Percentiles rank a stretch among this genome's conserved stretches.
Conservation (phyloP, 192 early-diverging fungal genomes). For the Thamnidium elegans region DNA sequence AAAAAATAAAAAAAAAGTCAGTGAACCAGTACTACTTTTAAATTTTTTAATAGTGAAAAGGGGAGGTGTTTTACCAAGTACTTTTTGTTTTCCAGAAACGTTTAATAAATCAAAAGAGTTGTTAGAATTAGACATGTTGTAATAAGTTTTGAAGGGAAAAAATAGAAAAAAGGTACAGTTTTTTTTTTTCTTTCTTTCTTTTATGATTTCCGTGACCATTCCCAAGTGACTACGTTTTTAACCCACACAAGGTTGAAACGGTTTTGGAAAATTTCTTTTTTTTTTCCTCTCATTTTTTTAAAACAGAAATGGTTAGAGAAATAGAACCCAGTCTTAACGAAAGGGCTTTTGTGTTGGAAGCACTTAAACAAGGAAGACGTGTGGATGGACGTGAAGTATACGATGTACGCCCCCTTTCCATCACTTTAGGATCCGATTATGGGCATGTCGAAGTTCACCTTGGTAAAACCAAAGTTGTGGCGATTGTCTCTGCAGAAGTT, state of each 20-base stretch:
- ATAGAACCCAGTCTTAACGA: conserved; percentile 54
- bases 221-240: not conserved
- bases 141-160: not conserved
- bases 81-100: conserved; percentile 14
- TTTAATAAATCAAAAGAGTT: conserved; percentile 14
- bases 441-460: conserved; percentile 78
- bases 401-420: conserved; percentile 67
- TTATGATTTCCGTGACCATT: not conserved
- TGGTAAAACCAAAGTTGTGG: conserved; percentile 78
- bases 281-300: not conserved
- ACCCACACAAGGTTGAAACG: too few relatives aligned
- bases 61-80: conserved; percentile 7
- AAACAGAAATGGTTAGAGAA: conserved; percentile 42
- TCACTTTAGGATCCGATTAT: conserved; percentile 64
- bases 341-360: conserved; percentile 67
- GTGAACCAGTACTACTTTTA: not conserved
- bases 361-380: conserved; percentile 66
- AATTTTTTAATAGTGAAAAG: not conserved
- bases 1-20: not conserved
- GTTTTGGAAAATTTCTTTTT: too few relatives aligned
- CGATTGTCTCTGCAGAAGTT: conserved; percentile 68
- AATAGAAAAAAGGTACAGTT: not conserved
- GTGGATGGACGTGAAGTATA: conserved; percentile 76
- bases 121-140: not conserved
- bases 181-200: not conserved